These are phyloP conservation scores for Trichoderma atroviride DNA, from an alignment of 2,329 filamentous ascomycete genomes.

Conservation along the genomic window DNA sequence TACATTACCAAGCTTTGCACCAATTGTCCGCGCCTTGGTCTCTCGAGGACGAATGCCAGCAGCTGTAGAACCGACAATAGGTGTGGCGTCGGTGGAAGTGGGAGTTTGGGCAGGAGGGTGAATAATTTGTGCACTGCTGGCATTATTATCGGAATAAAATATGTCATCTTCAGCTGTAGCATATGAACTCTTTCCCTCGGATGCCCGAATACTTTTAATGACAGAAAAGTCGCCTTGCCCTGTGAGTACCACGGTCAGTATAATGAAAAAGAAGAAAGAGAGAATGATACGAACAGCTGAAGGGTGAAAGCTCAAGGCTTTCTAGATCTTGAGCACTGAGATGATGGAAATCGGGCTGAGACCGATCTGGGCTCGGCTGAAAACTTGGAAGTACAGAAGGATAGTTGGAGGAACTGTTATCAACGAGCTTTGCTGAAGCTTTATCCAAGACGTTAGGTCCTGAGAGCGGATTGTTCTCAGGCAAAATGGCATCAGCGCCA, in stretches of 20 bases:
- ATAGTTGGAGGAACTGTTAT: conserved; percentile 39
- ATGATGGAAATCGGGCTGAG: conserved; percentile 35
- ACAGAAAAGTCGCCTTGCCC: conserved; percentile 33
- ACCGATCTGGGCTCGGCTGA: conserved; percentile 38
- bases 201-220: conserved; percentile 28
- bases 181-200: conserved; percentile 35
- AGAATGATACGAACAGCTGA: conserved; percentile 36
- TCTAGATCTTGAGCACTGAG: conserved; percentile 40
- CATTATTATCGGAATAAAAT: conserved; percentile 14
- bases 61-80: conserved; percentile 40
- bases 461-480: neutral
- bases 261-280: neutral
- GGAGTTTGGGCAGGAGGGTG: conserved; percentile 24
- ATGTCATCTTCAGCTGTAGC: conserved; percentile 32
- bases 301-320: conserved; percentile 41
- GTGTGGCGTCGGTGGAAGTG: conserved; percentile 25
- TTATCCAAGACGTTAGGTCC: neutral
- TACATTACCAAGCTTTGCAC: conserved; percentile 46
- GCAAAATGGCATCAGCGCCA: neutral
- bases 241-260: conserved; percentile 16
- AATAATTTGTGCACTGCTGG: conserved; percentile 14
- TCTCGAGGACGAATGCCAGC: conserved; percentile 45
- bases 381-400: conserved; percentile 40
- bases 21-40: conserved; percentile 43
- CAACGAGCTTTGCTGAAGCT: neutral